Evolutionary conservation across 2,329 filamentous ascomycete species (phyloP).

Genomic region (Lachnellula occidentalis): DNA sequence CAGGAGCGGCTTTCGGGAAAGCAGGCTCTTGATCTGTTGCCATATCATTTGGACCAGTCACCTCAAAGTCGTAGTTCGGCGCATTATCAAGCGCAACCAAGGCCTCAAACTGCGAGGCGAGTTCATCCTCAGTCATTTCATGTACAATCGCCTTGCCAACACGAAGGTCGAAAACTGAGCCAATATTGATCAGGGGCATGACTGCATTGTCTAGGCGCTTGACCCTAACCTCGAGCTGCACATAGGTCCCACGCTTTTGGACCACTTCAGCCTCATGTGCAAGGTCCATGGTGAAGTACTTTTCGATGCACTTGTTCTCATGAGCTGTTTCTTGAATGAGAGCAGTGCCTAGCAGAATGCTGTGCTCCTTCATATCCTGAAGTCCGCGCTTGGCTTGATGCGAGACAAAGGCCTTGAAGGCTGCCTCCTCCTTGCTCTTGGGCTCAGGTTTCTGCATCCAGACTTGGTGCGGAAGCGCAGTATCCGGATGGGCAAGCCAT

Average conservation of each 20-base stretch:
- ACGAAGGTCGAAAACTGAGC: background rate
- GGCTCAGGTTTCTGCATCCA: background rate
- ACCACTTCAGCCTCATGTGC: background rate
- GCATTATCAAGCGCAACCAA: background rate
- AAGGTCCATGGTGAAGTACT: background rate
- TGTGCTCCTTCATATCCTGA: background rate
- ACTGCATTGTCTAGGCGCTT: background rate
- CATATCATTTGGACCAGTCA: no score
- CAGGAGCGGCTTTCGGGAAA: background rate
- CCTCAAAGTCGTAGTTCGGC: background rate
- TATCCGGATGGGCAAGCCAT: background rate
- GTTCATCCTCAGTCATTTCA: background rate
- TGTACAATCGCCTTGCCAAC: background rate
- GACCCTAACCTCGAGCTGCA: background rate
- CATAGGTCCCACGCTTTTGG: background rate
- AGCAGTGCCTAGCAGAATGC: background rate
- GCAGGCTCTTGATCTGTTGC: no score
- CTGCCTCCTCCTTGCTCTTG: background rate
- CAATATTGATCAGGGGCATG: background rate
- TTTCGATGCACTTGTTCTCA: background rate
- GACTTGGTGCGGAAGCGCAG: background rate
- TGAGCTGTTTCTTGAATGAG: conserved; percentile 2
- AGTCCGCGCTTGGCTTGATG: background rate
- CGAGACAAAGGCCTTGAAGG: background rate
- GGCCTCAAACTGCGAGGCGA: background rate